These are phyloP conservation scores for Tetrastigma voinierianum DNA, from an alignment of 164 flowering plant species.

Conservation along the genomic window DNA sequence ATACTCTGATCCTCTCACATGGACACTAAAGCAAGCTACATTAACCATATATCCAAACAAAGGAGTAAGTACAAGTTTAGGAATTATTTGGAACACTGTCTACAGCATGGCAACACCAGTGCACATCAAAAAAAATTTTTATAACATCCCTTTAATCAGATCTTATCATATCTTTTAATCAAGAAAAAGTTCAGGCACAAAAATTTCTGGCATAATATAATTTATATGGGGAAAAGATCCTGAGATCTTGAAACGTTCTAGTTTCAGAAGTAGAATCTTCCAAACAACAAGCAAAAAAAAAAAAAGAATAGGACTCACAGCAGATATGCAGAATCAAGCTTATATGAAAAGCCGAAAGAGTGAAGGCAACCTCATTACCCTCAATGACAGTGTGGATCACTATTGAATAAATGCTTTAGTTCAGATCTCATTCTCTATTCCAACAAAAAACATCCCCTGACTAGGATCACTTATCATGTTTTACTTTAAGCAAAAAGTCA, in stretches of 20 bases:
- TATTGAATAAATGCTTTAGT: background rate
- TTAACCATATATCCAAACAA: conserved; percentile 3
- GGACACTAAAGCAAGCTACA: conserved; percentile 86
- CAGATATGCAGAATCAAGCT: background rate
- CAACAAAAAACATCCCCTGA: too few relatives aligned
- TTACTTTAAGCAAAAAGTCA: too few relatives aligned
- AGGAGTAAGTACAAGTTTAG: background rate
- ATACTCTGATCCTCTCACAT: conserved; percentile 89
- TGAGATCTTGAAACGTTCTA: background rate
- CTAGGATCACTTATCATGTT: too few relatives aligned
- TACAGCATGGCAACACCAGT: background rate
- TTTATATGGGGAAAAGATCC: background rate
- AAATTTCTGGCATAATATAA: background rate
- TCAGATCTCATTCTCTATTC: too few relatives aligned
- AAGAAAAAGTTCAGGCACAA: background rate
- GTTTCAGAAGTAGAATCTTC: background rate
- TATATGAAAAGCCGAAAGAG: background rate
- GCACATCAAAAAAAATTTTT: background rate
- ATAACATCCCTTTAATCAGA: too few relatives aligned
- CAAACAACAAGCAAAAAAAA: background rate
- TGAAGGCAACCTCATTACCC: background rate
- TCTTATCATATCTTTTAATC: background rate
- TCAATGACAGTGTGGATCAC: background rate
- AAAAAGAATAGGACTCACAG: background rate
- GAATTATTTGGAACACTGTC: background rate